Percentiles rank a stretch among this genome's conserved stretches.
Evolutionary conservation across 208 protist species (phyloP).

Genomic region (Herpetomonas tarakana): DNA sequence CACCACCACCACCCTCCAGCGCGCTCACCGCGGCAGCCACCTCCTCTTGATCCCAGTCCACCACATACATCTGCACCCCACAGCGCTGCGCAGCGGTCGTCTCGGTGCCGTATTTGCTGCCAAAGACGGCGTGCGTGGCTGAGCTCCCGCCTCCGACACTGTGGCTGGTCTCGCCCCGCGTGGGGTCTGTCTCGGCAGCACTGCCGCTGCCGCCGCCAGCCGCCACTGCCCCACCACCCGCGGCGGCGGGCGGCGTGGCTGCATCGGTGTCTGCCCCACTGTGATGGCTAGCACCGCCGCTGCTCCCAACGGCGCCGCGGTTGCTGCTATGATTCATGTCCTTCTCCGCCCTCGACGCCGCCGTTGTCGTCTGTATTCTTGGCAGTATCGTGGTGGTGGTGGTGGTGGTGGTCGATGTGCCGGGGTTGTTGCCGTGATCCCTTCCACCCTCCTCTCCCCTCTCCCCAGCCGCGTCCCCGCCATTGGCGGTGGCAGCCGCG

Average conservation of each 20-base stretch:
- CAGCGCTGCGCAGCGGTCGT: conserved; percentile 29
- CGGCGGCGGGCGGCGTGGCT: no score
- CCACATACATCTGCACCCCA: conserved; percentile 32
- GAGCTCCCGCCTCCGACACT: neutral
- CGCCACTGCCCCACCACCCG: no score
- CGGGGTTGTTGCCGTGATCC: no score
- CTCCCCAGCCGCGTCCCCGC: no score
- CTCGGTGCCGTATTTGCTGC: conserved; percentile 8
- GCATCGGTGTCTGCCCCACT: neutral
- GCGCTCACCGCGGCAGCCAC: conserved; percentile 6
- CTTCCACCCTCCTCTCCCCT: no score
- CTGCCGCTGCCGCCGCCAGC: conserved; percentile 7
- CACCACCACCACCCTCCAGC: neutral
- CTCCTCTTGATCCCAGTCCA: conserved; percentile 21
- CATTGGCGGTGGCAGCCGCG: no score
- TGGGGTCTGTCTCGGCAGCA: conserved; percentile 7
- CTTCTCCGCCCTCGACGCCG: conserved; percentile 2
- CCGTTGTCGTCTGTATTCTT: neutral
- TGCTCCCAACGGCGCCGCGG: neutral
- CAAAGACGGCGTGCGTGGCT: conserved; percentile 12
- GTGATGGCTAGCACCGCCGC: neutral
- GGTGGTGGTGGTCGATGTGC: no score
- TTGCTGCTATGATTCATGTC: conserved; percentile 6
- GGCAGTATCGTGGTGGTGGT: neutral
- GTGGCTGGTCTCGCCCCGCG: neutral